Conservation (phyloP, 1,284 basidiomycete genomes). For the Caloboletus inedulis region DNA sequence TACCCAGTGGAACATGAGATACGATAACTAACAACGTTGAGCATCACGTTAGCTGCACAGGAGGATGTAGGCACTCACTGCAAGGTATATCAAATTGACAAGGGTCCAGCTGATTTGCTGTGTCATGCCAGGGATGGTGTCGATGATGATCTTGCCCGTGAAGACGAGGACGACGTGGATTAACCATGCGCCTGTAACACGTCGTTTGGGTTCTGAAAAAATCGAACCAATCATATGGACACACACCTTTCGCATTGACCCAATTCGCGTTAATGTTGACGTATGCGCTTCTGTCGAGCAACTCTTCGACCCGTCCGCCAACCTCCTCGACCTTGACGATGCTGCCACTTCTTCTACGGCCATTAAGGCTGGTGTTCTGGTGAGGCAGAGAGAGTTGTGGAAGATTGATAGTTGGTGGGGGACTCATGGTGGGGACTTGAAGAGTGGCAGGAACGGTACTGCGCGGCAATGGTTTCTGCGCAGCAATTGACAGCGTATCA, state of each 20-base stretch:
- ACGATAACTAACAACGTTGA: conserved; percentile 69
- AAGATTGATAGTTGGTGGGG: conserved; percentile 47
- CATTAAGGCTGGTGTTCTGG: conserved; percentile 36
- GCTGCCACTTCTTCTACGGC: conserved; percentile 71
- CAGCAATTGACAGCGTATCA: not conserved
- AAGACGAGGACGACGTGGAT: conserved; percentile 95
- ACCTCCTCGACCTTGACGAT: conserved; percentile 89
- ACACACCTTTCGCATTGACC: conserved; percentile 94
- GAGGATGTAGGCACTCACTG: conserved; percentile 52
- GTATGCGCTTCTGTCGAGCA: conserved; percentile 79
- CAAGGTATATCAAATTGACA: conserved; percentile 89
- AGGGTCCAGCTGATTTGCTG: conserved; percentile 96
- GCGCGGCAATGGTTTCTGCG: not conserved
- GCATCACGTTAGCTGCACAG: not conserved
- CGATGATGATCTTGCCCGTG: conserved; percentile 88
- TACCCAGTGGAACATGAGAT: conserved; percentile 98
- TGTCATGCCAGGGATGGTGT: conserved; percentile 91
- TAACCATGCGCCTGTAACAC: conserved; percentile 83
- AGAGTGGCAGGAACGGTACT: not conserved
- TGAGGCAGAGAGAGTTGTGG: conserved; percentile 45
- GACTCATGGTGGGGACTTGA: conserved; percentile 37
- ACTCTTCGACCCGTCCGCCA: conserved; percentile 74
- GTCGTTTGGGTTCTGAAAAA: conserved; percentile 5
- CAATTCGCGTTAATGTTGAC: conserved; percentile 95
- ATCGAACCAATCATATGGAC: not conserved